Evolutionary conservation across 495 filamentous ascomycete species (phyloP).

Genomic region (Aspergillus nidulans): DNA sequence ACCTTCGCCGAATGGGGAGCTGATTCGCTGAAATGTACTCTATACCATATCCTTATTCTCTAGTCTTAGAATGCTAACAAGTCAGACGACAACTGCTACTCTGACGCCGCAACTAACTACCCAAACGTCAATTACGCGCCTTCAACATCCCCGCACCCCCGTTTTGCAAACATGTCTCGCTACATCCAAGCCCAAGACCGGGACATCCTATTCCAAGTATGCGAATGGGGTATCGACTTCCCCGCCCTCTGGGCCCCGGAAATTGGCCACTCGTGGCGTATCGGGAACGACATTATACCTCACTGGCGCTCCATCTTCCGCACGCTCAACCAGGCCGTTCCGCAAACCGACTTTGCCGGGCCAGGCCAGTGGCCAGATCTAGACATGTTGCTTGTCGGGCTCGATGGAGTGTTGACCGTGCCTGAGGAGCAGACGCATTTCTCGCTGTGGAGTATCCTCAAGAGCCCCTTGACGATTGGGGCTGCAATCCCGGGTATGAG

Average conservation of each 20-base stretch:
- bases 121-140: constrained; percentile 39
- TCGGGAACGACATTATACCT: constrained; percentile 52
- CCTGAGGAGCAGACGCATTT: constrained; percentile 51
- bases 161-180: constrained; percentile 33
- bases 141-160: constrained; percentile 22
- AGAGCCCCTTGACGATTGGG: constrained; percentile 52
- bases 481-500: constrained; percentile 28
- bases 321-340: constrained; percentile 46
- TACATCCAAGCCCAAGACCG: constrained; percentile 23
- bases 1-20: constrained; percentile 42
- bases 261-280: constrained; percentile 48
- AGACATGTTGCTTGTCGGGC: constrained; percentile 52
- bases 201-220: constrained; percentile 45
- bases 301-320: constrained; percentile 48
- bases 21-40: constrained; percentile 41
- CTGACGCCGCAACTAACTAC: constrained; percentile 33
- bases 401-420: constrained; percentile 25
- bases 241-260: constrained; percentile 45
- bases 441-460: constrained; percentile 53
- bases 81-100: constrained; percentile 49
- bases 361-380: constrained; percentile 51
- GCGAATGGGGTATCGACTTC: constrained; percentile 51
- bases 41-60: background rate
- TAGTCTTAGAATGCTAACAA: background rate
- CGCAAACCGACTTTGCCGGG: constrained; percentile 26